Base-by-base conservation (phyloP, 257 asterid genomes). In the Anisodus tanguticus region DNA sequence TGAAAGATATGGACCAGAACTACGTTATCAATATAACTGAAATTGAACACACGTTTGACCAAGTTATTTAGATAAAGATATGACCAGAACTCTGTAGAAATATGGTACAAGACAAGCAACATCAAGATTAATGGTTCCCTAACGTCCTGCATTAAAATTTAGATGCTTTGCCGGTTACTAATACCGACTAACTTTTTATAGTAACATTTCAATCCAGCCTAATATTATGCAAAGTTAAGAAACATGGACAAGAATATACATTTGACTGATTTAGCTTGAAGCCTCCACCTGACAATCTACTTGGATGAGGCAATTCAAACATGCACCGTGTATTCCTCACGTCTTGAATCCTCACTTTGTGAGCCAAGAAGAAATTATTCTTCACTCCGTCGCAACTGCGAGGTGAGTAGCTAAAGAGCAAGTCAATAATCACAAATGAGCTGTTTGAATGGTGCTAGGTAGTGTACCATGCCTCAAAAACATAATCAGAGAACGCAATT, bases 381-480 rank as follows among this genome's bases (percentile, higher is more conserved):
- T 17, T 11, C 60, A 19, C 7, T 19, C 80, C 41, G 3, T 49
- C 17, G 55, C 64, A 59, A n/a, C 17, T 7, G 66, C 31, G 26
- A 17, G 19, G 66, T 71, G 79, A 47, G 31, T 39, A 72, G 62
- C 45, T 74, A 22, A 53, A 49, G 81, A 3, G 62, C 47, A 77
- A 45, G n/a, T 7, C n/a, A 11, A 80, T 74, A 76, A 60, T 84
- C 86, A 92, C 83, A 84, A 64, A 2, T 89, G 86, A 6, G 86
- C 87, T 5, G 92, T 85, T 85, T 85, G 91, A 74, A 87, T 88
- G 84, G 91, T 81, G 87, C 84, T 77, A 77, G 82, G 82, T 53
- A 77, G 64, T 35, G 82, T 70, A 11, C 64, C 60, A 35, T 85
- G 86, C 63, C 80, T 80, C 6, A 88, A 82, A 9, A 66, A 57